Conservation (phyloP, 208 protist species). For the Trypanosoma theileri region DNA sequence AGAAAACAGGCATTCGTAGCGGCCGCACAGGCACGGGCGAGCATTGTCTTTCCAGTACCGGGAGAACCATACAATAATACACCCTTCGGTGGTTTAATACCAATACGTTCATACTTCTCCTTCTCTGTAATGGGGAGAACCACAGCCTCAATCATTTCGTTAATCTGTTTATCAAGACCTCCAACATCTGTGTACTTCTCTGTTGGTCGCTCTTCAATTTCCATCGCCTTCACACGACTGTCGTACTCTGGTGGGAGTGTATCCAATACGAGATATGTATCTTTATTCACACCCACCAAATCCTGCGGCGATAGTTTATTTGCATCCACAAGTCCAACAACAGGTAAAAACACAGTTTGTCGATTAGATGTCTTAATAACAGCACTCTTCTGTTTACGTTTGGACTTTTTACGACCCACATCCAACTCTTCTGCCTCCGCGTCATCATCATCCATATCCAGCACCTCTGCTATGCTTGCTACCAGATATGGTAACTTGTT, state of each 20-base stretch:
- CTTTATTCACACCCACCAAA: constrained; percentile 99
- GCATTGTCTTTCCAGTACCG: constrained; percentile 97
- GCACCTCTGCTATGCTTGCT: constrained; percentile 81
- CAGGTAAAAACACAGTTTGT: constrained; percentile 99
- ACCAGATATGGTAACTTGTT: constrained; percentile 89
- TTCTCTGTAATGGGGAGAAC: constrained; percentile 99
- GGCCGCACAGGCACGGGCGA: constrained; percentile 99
- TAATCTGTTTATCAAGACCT: constrained; percentile 99
- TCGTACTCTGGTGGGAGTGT: constrained; percentile 99
- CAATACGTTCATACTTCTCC: constrained; percentile 98
- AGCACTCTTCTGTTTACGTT: constrained; percentile 93
- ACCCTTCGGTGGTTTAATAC: constrained; percentile 99
- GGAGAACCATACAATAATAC: constrained; percentile 97
- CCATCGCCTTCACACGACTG: constrained; percentile 99
- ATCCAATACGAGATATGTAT: constrained; percentile 99
- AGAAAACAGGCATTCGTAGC: constrained; percentile 99
- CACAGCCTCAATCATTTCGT: constrained; percentile 98
- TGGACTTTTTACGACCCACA: constrained; percentile 58
- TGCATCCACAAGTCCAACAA: constrained; percentile 99
- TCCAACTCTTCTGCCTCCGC: constrained; percentile 74
- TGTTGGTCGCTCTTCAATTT: constrained; percentile 99
- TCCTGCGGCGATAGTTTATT: constrained; percentile 97
- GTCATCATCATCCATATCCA: constrained; percentile 81
- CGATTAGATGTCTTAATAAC: constrained; percentile 99
- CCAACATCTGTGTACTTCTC: constrained; percentile 99